A percentile compares a stretch with the other conserved stretches of the same genome.
Conservation (phyloP, 164 flowering plant species). For the Euptelea pleiosperma region DNA sequence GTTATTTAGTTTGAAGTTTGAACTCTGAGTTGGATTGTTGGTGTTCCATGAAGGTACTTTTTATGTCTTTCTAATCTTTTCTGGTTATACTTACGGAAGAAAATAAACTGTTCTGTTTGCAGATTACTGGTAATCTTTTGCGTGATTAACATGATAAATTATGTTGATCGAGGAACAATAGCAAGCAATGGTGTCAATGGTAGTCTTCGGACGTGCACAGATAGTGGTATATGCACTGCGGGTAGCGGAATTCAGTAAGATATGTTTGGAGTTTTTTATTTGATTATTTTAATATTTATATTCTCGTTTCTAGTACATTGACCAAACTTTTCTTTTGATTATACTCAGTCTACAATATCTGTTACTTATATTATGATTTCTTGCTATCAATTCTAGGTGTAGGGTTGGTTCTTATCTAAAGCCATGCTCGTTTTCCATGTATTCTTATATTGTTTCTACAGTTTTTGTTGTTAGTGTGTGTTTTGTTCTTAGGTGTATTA, state of each 20-base stretch:
- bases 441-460: no score
- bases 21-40: no score
- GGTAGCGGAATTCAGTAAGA: constrained; percentile 96
- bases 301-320: not conserved
- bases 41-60: not conserved
- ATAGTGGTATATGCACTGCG: constrained; percentile 58
- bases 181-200: constrained; percentile 99
- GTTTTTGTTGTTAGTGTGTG: no score
- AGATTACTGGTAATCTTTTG: constrained; percentile 85
- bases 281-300: not conserved
- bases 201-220: constrained; percentile 51
- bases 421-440: no score
- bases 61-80: not conserved
- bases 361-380: not conserved
- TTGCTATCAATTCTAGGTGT: no score
- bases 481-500: no score
- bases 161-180: constrained; percentile 92
- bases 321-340: not conserved
- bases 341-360: not conserved
- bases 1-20: no score
- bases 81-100: not conserved
- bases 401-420: no score
- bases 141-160: constrained; percentile 75
- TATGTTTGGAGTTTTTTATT: constrained; percentile 11
- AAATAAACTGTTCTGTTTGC: constrained; percentile 20